Base-by-base conservation (phyloP, 2,329 filamentous ascomycete genomes). In the Claviceps paspali region DNA sequence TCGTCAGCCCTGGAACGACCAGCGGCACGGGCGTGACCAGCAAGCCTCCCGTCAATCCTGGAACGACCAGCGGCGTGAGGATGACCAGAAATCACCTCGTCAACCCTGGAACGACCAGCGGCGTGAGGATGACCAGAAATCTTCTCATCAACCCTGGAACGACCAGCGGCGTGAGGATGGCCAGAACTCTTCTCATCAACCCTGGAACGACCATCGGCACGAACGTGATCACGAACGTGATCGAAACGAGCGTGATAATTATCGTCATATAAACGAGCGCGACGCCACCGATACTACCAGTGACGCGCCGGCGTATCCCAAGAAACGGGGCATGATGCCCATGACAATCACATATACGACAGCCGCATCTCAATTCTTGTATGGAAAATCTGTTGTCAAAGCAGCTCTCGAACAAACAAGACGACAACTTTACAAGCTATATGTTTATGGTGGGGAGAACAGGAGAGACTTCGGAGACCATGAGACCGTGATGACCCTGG, bases 351-450 rank as follows among this genome's bases (percentile, higher is more conserved):
- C 59, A 33, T 75, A 88, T 52, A 85, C 83, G 0, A 92, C 85
- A 1, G 81, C 88, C 0, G 83, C 84, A 5, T 94, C 87, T 0
- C 81, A 94, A 43, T 96, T 95, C 48, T 65, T 98, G 2, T 96
- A 93, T 52, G 91, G 91, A 5, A 73, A 72, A 31, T 82, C 81
- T 2, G 76, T 83, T 2, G 84, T 96, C 17, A 69, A 81, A 43
- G 82, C 87, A 15, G 87, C 86, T 0, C 63, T 98, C 15, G 75
- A 69, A 45, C 54, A 60, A 33, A 65, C 65, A 9, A 68, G 75
- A 24, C 76, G 91, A 40, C 76, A 82, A 49, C 60, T 93, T 3
- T 93, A 95, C 62, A 82, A 77, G 38, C 68, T 98, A 3, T 94
- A 96, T 54, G 63, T 94, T 9, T 79, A 81, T 51, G 65, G 63